Base-by-base conservation (phyloP, 768 basidiomycete genomes). In the Exidia glandulosa region DNA sequence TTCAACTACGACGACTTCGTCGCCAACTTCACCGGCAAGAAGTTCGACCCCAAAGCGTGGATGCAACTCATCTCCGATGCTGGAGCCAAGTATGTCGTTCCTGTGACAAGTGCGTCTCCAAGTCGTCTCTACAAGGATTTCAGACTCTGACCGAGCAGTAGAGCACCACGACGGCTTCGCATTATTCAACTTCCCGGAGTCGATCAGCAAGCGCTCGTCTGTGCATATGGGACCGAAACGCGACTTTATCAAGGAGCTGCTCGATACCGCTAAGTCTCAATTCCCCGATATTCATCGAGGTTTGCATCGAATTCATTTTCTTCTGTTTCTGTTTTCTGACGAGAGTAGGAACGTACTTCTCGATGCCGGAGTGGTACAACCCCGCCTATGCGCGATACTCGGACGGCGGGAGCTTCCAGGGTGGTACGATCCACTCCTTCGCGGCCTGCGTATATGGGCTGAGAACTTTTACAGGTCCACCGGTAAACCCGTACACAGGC, bases 131-230 rank as follows among this genome's bases (percentile, higher is more conserved):
- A 45, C 6, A 3, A 19, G 41, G 19, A 45, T 19, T 19, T 16
- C n/a, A n/a, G n/a, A n/a, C n/a, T 37, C 36, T 37, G 3, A 37
- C 36, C 3, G 10, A 12, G 12, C 12, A 2, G 63, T 79, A 76
- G 84, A 82, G 76, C 83, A 85, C 58, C 83, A 84, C 59, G 84
- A 85, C 58, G 84, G 84, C 0, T 84, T 78, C 61, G 72, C 72
- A 1, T 64, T 84, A 2, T 45, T 45, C 41, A 23, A 25, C 41
- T 45, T 45, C 41, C 41, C 41, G 19, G 41, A 45, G 41, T 19
- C 41, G 41, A 45, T 45, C 41, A 45, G 41, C 41, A 45, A 45
- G 41, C 41, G 41, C 41, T 45, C 41, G 9, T 45, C 41, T 14
- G 74, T 80, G 4, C 63, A 78, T 56, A 72, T 83, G 14, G 74